Base-by-base conservation (phyloP, 2,329 filamentous ascomycete species). In the Colletotrichum caudatum region DNA sequence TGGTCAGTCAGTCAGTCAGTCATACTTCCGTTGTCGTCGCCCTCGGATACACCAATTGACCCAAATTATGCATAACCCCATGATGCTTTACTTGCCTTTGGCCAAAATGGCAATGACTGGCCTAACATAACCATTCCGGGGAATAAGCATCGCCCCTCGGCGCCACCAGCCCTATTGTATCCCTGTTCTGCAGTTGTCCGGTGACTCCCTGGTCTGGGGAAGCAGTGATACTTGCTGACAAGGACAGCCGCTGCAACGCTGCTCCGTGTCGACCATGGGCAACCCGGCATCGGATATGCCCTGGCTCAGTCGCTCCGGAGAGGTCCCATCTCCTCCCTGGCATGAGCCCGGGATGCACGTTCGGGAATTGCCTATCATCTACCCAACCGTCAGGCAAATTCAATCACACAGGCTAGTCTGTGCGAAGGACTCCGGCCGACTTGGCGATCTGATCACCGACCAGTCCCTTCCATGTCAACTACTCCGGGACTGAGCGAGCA, bases 381-480 rank as follows among this genome's bases (percentile, higher is more conserved):
- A 72, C 69, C 69, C 58, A 72, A 72, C 65, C 69, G 69, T 72
- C 69, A 72, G 48, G 59, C 65, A 69, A 72, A 72, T 69, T 26
- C 57, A 69, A 69, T 72, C 69, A 72, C 69, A 72, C 69, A 72
- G 69, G 69, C 69, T 72, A 72, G 69, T 72, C 69, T 72, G 69
- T 72, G 69, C 69, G 56, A 71, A 61, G 68, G 71, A 67, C 71
- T 73, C 68, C 64, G 71, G 71, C 71, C 68, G 68, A 73, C 71
- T 73, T 73, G 71, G 71, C 71, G 71, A 73, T 73, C 71, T 72
- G 71, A 73, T 71, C 71, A 72, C 71, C 69, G 63, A 50, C 56
- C 68, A 69, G 65, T 72, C 65, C 65, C 53, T 69, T 69, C 68
- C 63, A 68, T 72, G 71, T 73, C 59, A 61, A 71, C 58, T 46